Conservation (phyloP, 352 stramenopile species). For the Pythium sukuiense region DNA sequence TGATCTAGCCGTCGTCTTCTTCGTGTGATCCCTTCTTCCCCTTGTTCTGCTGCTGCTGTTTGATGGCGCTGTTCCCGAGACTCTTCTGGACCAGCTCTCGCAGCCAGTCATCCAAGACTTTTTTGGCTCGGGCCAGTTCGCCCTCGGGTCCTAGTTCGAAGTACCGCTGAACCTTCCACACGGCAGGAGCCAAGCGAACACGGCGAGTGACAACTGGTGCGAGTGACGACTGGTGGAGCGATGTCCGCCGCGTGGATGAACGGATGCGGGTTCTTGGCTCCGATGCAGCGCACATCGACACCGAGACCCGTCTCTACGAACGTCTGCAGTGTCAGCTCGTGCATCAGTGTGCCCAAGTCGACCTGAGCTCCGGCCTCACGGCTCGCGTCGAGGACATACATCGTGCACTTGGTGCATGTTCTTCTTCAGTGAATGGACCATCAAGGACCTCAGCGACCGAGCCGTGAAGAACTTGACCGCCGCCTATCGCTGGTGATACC, state of each 20-base stretch:
- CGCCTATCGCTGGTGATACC: constrained; percentile 33
- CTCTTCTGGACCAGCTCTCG: constrained; percentile 36
- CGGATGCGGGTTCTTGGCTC: constrained; percentile 29
- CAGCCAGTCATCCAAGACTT: constrained; percentile 40
- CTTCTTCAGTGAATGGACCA: constrained; percentile 22
- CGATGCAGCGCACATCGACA: constrained; percentile 40
- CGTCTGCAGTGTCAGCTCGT: constrained; percentile 50
- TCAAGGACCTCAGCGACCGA: constrained; percentile 26
- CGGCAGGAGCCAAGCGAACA: constrained; percentile 40
- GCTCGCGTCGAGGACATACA: constrained; percentile 10
- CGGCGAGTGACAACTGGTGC: constrained; percentile 37
- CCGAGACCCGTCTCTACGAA: constrained; percentile 56
- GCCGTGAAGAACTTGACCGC: constrained; percentile 35
- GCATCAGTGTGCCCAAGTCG: constrained; percentile 35
- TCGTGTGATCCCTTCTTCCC: background rate
- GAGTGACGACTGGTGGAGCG: constrained; percentile 32
- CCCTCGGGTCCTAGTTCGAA: constrained; percentile 44
- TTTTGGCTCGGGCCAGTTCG: constrained; percentile 26
- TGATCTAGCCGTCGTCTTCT: background rate
- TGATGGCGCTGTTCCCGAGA: constrained; percentile 12
- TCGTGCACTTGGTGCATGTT: constrained; percentile 18
- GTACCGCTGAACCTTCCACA: constrained; percentile 55
- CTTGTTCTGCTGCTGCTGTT: background rate
- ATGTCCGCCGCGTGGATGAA: constrained; percentile 49
- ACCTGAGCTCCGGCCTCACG: background rate